A percentile compares a stretch with the other conserved stretches of the same genome.
Evolutionary conservation across 495 filamentous ascomycete species (phyloP).

Genomic region (Daldinia vernicosa): DNA sequence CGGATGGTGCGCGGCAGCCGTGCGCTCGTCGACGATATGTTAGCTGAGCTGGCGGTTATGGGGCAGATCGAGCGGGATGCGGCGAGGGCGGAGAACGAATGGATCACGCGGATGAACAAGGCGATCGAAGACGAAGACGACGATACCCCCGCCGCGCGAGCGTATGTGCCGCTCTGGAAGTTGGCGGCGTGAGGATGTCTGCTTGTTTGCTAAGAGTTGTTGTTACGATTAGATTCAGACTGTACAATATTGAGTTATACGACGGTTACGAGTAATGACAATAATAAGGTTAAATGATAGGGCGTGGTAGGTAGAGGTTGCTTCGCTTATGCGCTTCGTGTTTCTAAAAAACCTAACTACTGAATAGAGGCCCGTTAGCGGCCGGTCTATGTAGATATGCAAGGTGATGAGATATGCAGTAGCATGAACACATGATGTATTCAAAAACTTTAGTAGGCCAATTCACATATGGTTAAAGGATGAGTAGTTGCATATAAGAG

Average conservation of each 20-base stretch:
- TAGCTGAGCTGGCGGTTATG: conserved; percentile 59
- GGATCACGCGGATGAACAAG: conserved; percentile 59
- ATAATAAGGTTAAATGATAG: not conserved
- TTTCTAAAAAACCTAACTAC: not conserved
- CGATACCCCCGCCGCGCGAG: conserved; percentile 29
- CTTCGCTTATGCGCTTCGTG: not conserved
- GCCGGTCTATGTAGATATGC: not conserved
- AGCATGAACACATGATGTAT: conserved; percentile 1
- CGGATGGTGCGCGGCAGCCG: conserved; percentile 52
- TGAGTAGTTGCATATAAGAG: not conserved
- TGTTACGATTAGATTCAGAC: not conserved
- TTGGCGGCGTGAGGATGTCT: conserved; percentile 19
- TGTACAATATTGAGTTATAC: conserved; percentile 2
- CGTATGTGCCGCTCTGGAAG: conserved; percentile 46
- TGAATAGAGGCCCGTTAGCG: not conserved
- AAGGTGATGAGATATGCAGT: not conserved
- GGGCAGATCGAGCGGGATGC: conserved; percentile 58
- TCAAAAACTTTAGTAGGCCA: not conserved
- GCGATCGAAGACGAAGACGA: conserved; percentile 45
- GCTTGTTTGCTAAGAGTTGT: not conserved
- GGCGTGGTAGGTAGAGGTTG: not conserved
- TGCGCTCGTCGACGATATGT: conserved; percentile 56
- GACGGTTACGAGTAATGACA: conserved; percentile 4
- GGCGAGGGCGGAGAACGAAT: conserved; percentile 53
- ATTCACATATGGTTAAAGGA: not conserved